Percentiles rank a stretch among this genome's conserved stretches.
Conservation (phyloP, 352 stramenopile genomes). For the Globisporangium ultimum region DNA sequence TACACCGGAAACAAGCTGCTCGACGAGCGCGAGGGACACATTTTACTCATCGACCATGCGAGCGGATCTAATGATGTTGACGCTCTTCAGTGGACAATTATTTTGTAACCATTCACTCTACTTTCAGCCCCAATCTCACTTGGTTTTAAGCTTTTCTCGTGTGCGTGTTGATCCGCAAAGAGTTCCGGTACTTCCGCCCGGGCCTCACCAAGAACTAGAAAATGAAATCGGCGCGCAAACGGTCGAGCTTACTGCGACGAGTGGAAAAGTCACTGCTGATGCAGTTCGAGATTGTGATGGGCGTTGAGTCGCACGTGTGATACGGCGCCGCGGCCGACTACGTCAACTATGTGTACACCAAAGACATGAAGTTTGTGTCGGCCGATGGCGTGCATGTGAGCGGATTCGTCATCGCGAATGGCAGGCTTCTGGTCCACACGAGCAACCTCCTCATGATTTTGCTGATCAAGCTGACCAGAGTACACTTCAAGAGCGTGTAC, state of each 20-base stretch:
- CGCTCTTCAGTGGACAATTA: constrained; percentile 1
- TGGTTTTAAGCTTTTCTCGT: too few species aligned
- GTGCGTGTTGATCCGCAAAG: constrained; percentile 21
- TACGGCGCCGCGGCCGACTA: constrained; percentile 7
- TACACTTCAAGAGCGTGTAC: constrained; percentile 1
- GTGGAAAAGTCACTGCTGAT: background rate
- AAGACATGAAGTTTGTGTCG: constrained; percentile 18
- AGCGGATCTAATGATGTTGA: constrained; percentile 8
- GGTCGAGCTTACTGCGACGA: background rate
- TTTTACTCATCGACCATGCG: constrained; percentile 13
- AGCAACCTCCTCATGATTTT: constrained; percentile 9
- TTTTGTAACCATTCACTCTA: too few species aligned
- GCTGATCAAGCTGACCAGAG: constrained; percentile 14
- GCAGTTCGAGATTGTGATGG: constrained; percentile 8
- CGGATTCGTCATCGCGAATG: constrained; percentile 13
- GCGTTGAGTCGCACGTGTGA: background rate
- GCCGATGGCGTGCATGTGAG: constrained; percentile 15
- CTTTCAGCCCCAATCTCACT: too few species aligned
- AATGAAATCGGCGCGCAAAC: constrained; percentile 4
- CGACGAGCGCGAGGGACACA: constrained; percentile 8
- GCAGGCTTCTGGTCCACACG: constrained; percentile 13
- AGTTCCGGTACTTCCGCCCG: background rate
- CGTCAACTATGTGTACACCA: too few species aligned
- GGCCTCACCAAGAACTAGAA: background rate
- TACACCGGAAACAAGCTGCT: constrained; percentile 18